Conservation (phyloP, 768 basidiomycete species). For the Lyophyllum decastes region DNA sequence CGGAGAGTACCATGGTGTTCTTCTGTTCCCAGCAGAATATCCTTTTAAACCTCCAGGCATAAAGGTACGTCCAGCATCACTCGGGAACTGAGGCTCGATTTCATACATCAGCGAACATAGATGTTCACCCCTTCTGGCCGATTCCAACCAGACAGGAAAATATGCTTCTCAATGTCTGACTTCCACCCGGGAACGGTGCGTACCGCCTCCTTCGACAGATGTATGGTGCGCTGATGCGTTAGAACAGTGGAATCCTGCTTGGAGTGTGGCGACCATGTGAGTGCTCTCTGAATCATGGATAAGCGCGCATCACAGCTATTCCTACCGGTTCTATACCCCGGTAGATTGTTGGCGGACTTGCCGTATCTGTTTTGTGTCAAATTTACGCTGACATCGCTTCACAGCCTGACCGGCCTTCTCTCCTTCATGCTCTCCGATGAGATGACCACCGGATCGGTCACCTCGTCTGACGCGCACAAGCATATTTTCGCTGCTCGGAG, state of each 20-base stretch:
- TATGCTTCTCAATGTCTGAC: slow-evolving; percentile 98
- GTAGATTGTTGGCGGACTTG: slow-evolving; percentile 4
- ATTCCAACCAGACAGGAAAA: slow-evolving; percentile 91
- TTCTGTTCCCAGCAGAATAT: slow-evolving; percentile 93
- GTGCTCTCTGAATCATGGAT: slow-evolving; percentile 28
- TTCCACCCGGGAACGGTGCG: slow-evolving; percentile 88
- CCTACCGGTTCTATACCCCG: slow-evolving; percentile 4
- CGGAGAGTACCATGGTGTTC: slow-evolving; percentile 93
- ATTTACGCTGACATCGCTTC: slow-evolving; percentile 11
- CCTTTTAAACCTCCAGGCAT: slow-evolving; percentile 97
- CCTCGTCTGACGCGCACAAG: slow-evolving; percentile 79
- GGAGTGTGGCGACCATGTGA: slow-evolving; percentile 94
- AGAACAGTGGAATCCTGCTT: slow-evolving; percentile 88
- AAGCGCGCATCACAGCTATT: slow-evolving; percentile 6
- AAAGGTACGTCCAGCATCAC: slow-evolving; percentile 56
- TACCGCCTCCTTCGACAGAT: slow-evolving; percentile 17
- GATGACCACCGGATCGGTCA: slow-evolving; percentile 94
- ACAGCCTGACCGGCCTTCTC: slow-evolving; percentile 88
- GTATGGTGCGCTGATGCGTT: not conserved
- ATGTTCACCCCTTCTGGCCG: slow-evolving; percentile 92
- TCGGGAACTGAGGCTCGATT: not conserved
- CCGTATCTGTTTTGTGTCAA: slow-evolving; percentile 8
- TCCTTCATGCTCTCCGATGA: slow-evolving; percentile 96
- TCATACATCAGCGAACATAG: slow-evolving; percentile 36
- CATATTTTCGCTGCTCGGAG: slow-evolving; percentile 72